phyloP scores from a whole-genome alignment of 2,329 filamentous ascomycete genomes.

The Apiospora koreana region DNA sequence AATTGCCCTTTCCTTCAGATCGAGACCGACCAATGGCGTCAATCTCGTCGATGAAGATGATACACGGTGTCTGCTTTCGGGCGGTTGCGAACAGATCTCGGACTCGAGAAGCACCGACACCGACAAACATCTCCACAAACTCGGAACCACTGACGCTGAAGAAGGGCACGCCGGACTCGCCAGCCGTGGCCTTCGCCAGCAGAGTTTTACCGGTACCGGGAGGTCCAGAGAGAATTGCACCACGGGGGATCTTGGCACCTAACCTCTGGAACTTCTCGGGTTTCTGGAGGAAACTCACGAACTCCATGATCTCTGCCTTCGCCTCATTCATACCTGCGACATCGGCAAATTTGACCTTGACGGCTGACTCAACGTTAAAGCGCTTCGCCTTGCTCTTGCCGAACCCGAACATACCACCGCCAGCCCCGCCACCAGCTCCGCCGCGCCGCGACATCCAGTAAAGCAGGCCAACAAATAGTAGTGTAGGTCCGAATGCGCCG shows the following conservation, averaged over 20 bases:
- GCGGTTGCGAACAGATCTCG: constrained; percentile 93
- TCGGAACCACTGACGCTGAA: constrained; percentile 98
- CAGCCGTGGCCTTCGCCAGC: constrained; percentile 94
- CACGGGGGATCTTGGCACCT: constrained; percentile 95
- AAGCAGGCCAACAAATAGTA: constrained; percentile 82
- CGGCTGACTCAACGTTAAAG: constrained; percentile 94
- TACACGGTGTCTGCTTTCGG: constrained; percentile 94
- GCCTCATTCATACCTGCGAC: constrained; percentile 98
- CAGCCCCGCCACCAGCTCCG: constrained; percentile 64
- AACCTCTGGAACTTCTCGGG: constrained; percentile 90
- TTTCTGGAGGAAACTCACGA: constrained; percentile 94
- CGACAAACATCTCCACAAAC: constrained; percentile 99
- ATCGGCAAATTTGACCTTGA: constrained; percentile 96
- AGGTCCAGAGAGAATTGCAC: constrained; percentile 94
- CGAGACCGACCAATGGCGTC: constrained; percentile 94
- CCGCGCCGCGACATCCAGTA: constrained; percentile 76
- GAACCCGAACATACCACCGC: constrained; percentile 89
- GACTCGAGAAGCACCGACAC: constrained; percentile 94
- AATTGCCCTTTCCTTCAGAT: constrained; percentile 73
- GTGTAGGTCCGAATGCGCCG: constrained; percentile 78
- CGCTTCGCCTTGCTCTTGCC: constrained; percentile 94
- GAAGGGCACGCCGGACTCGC: constrained; percentile 95
- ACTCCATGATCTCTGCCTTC: constrained; percentile 98
- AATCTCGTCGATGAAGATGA: constrained; percentile 99
- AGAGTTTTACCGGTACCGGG: constrained; percentile 98